Base-by-base conservation (phyloP, 192 early-diverging fungal species). In the Spizellomyces punctatus region DNA sequence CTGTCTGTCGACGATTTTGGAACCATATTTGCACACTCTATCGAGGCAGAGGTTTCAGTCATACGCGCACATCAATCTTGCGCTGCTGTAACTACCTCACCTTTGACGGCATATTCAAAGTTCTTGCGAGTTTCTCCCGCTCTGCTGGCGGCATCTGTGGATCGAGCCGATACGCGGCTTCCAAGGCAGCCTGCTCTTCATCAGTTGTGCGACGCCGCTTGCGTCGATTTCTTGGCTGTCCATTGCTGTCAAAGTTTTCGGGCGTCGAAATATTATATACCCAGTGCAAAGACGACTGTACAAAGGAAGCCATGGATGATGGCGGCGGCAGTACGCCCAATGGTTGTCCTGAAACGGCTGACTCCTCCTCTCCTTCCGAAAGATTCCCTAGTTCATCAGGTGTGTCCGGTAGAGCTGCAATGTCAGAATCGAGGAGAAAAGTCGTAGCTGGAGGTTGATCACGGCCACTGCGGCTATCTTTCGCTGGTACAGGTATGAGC, bases 21-120 rank as follows among this genome's bases (percentile, higher is more conserved):
- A 71, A 71, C 69, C 69, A 71, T 14, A 71, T 71, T 44, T 71
- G 69, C 14, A 71, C 69, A 46, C 42, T 57, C 66, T 68, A 58
- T 61, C 2, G 12, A 22, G 5, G n/a, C 12, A 22, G 27, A 61
- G 50, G 17, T n/a, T 54, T 54, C 4, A 54, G 50, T 19, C 1
- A 54, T n/a, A 19, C 50, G 50, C 1, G 50, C 12, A 4, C 50
- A 54, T 54, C 12, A 54, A 54, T 54, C 17, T 54, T 54, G 50
- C n/a, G n/a, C n/a, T n/a, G 27, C 27, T 36, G 27, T 1, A 8
- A 58, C 21, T 21, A 56, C 6, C 12, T 42, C 45, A 68, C 57
- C 59, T 71, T 71, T 6, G 46, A 16, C n/a, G 69, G 69, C 69
- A 71, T 71, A 10, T 43, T 46, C 43, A 71, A 27, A 10, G 69